Evolutionary conservation across 2,329 filamentous ascomycete species (phyloP), one percentile per base, ranked within the genome.

Genomic region (Aspergillus tanneri): DNA sequence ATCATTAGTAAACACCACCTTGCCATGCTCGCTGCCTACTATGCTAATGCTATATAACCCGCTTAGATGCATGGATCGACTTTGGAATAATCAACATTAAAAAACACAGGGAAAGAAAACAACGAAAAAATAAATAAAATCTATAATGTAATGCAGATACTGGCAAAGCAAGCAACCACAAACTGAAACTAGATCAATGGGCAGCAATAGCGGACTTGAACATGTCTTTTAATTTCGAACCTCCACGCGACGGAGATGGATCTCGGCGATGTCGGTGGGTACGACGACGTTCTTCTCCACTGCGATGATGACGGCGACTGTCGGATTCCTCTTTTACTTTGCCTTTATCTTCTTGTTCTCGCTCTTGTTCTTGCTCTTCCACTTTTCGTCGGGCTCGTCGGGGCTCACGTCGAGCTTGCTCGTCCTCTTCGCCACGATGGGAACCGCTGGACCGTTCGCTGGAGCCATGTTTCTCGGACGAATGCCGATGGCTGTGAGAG

Each of bases 201-300:
- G 59, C 65, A 53, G 57, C 52, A 51, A 68, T 62, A n/a, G 53
- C 56, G 5, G 62, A 54, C 47, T 62, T 63, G 46, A 65, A 50
- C 38, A 68, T 18, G n/a, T 50, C 54, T 50, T 65, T 68, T 42
- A 68, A 38, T 23, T 58, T 67, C 16, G 65, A 63, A 46, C 60
- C 55, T 19, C 52, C 57, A 7, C 59, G 58, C 2, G 61, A 60
- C 24, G 56, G 56, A 21, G 65, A 64, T 25, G 60, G 57, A 18
- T 66, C 65, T 9, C 61, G 61, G 24, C 55, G 50, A 21, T 59
- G 62, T 19, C 62, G 57, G 47, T 60, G 61, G 50, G 57, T 62
- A 49, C 53, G 64, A 52, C 53, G 53, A n/a, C 55, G 55, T n/a
- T 44, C 44, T 22, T 62, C 57, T 9, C 55, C 52, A 19, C 57